These are phyloP conservation scores for Skeletonema menzelii DNA, from an alignment of 108 stramenopile genomes.

Conservation along the genomic window DNA sequence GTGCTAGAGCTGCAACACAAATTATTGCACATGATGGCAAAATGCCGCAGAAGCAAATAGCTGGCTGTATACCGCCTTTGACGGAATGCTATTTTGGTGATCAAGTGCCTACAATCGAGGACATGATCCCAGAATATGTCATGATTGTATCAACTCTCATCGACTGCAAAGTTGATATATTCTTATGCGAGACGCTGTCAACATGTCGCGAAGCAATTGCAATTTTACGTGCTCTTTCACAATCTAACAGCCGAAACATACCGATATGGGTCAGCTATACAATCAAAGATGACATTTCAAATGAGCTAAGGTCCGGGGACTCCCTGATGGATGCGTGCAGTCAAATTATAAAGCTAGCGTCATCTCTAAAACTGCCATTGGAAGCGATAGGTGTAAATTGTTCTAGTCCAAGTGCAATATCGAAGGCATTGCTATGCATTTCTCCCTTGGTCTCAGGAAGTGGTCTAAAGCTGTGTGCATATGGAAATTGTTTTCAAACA, in stretches of 20 bases:
- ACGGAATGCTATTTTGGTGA: conserved; percentile 47
- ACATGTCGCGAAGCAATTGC: conserved; percentile 40
- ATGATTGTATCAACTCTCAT: conserved; percentile 35
- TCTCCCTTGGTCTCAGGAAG: conserved; percentile 1
- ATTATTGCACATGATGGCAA: conserved; percentile 10
- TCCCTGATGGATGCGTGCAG: conserved; percentile 17
- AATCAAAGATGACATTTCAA: conserved; percentile 32
- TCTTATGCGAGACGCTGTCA: conserved; percentile 49
- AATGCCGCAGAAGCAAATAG: conserved; percentile 17
- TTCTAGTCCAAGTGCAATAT: conserved; percentile 41
- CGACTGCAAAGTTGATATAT: conserved; percentile 34
- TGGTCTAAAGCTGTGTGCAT: conserved; percentile 27
- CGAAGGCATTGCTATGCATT: conserved; percentile 22
- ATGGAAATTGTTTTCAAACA: conserved; percentile 47
- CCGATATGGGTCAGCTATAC: conserved; percentile 48
- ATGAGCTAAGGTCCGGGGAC: conserved; percentile 39
- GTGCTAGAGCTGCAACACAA: conserved; percentile 30
- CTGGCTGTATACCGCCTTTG: conserved; percentile 45
- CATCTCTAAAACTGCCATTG: conserved; percentile 11
- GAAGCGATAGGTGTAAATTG: conserved; percentile 50
- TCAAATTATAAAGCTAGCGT: conserved; percentile 13
- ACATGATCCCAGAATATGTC: conserved; percentile 28
- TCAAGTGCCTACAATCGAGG: conserved; percentile 23
- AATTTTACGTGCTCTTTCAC: conserved; percentile 19
- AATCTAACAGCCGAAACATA: conserved; percentile 1